phyloP scores from a whole-genome alignment of 2,329 filamentous ascomycete genomes.

The Clarireedia paspali region DNA sequence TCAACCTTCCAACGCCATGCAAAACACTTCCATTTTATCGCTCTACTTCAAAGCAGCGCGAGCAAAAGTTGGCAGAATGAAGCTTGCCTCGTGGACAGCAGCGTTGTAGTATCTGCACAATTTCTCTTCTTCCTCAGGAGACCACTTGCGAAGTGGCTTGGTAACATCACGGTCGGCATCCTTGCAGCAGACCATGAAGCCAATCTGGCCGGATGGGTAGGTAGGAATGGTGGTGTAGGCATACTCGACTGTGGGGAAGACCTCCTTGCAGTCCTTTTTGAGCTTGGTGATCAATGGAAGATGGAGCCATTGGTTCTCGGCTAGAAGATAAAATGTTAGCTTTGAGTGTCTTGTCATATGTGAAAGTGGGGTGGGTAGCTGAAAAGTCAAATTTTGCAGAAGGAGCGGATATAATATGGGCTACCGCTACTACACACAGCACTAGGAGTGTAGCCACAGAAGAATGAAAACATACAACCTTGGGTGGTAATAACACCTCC shows the following conservation, averaged over 20 bases:
- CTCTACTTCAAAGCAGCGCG: constrained; percentile 60
- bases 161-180: constrained; percentile 76
- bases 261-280: constrained; percentile 92
- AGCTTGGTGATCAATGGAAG: constrained; percentile 87
- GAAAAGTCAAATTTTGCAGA: not conserved
- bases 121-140: constrained; percentile 81
- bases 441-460: constrained; percentile 46
- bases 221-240: constrained; percentile 99
- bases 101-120: constrained; percentile 96
- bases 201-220: constrained; percentile 97
- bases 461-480: constrained; percentile 79
- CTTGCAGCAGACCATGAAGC: constrained; percentile 99
- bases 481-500: constrained; percentile 99
- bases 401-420: constrained; percentile 3
- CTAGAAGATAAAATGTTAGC: constrained; percentile 38
- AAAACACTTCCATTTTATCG: not conserved
- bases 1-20: not conserved
- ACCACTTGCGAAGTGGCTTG: constrained; percentile 76
- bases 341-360: not conserved
- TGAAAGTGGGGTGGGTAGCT: constrained; percentile 10
- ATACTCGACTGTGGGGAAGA: constrained; percentile 97
- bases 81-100: constrained; percentile 91
- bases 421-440: constrained; percentile 16
- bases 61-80: constrained; percentile 89
- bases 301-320: constrained; percentile 99